Conservation (phyloP, 1,284 basidiomycete genomes). For the Porodaedalea pini region DNA sequence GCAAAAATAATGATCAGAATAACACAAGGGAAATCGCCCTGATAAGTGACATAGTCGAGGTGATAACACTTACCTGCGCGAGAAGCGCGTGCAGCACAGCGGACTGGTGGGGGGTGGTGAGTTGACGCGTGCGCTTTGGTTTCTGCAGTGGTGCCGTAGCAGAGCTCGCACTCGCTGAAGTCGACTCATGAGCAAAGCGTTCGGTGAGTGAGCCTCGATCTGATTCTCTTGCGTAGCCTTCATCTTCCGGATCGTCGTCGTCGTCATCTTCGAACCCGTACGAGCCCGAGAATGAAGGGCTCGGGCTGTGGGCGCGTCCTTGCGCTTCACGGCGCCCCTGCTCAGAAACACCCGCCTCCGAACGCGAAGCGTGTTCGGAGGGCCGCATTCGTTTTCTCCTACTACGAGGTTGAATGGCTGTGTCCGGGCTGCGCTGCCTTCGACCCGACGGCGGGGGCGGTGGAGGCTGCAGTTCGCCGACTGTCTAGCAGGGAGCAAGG, state of each 20-base stretch:
- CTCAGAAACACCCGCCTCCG: slow-evolving; percentile 6
- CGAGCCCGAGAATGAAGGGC: slow-evolving; percentile 10
- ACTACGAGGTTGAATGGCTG: slow-evolving; percentile 10
- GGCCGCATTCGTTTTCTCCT: slow-evolving; percentile 16
- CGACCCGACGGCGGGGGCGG: slow-evolving; percentile 8
- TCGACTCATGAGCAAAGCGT: neutral
- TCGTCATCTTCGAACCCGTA: slow-evolving; percentile 11
- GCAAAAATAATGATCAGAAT: neutral
- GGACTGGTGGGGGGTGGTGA: slow-evolving; percentile 81
- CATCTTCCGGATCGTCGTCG: slow-evolving; percentile 11
- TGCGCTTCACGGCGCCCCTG: neutral
- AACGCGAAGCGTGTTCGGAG: slow-evolving; percentile 3
- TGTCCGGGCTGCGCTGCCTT: slow-evolving; percentile 16
- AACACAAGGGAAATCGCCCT: neutral
- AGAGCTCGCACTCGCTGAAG: slow-evolving; percentile 23
- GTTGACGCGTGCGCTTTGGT: slow-evolving; percentile 63
- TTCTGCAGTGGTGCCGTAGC: slow-evolving; percentile 52
- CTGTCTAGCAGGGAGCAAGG: slow-evolving; percentile 1
- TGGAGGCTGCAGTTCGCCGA: slow-evolving; percentile 13
- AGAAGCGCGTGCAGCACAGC: slow-evolving; percentile 76
- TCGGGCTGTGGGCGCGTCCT: slow-evolving; percentile 10
- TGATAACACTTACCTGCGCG: slow-evolving; percentile 54
- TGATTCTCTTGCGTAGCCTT: neutral
- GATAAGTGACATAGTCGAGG: slow-evolving; percentile 1
- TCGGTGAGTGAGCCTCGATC: slow-evolving; percentile 1